Conservation (phyloP, 495 filamentous ascomycete genomes). For the Corynascus novoguineensis region DNA sequence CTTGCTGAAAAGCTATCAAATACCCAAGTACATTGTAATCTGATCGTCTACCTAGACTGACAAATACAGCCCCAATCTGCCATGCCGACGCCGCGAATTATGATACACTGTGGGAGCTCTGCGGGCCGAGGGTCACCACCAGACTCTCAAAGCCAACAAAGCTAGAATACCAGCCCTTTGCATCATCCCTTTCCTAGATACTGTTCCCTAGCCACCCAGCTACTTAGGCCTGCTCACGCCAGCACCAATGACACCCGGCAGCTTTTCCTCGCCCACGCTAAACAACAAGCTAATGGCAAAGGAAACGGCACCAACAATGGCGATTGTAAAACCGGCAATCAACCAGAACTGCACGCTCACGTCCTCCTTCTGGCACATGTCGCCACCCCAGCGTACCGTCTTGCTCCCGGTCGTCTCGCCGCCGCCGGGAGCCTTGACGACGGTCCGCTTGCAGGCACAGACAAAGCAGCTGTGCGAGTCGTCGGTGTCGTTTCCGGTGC, state of each 20-base stretch:
- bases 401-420: slow-evolving; percentile 21
- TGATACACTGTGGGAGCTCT: slow-evolving; percentile 3
- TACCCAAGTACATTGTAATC: slow-evolving; percentile 2
- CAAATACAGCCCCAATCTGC: neutral
- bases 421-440: slow-evolving; percentile 40
- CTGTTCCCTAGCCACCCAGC: neutral
- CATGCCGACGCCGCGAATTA: slow-evolving; percentile 4
- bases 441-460: slow-evolving; percentile 61
- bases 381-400: slow-evolving; percentile 65
- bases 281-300: slow-evolving; percentile 72
- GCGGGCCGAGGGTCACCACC: neutral
- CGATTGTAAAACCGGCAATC: slow-evolving; percentile 62
- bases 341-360: slow-evolving; percentile 83
- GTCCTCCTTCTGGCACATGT: slow-evolving; percentile 88
- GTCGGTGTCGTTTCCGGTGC: slow-evolving; percentile 27
- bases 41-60: slow-evolving; percentile 4
- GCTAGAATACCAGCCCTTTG: neutral
- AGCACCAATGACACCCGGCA: slow-evolving; percentile 83
- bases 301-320: slow-evolving; percentile 53
- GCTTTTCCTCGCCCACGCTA: slow-evolving; percentile 67
- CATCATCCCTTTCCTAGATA: neutral
- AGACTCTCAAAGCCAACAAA: neutral
- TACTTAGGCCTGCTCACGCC: slow-evolving; percentile 56
- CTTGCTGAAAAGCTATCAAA: neutral
- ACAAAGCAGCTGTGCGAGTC: slow-evolving; percentile 56